Conservation (phyloP, 106 monocot species). For the Dendrobium nobile region DNA sequence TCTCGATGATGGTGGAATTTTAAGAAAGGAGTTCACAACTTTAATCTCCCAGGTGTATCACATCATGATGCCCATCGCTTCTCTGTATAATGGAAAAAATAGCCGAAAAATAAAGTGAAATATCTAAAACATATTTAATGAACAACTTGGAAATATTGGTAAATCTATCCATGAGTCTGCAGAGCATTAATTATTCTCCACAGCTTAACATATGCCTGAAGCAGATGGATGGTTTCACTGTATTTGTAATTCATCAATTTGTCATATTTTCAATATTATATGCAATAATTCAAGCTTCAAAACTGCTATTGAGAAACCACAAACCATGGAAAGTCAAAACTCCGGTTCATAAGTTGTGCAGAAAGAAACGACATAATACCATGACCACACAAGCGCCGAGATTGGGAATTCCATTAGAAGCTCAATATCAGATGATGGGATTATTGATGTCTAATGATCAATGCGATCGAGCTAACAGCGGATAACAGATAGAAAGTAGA, state of each 20-base stretch:
- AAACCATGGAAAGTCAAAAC: too few relatives aligned
- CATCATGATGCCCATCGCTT: too few relatives aligned
- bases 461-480: background rate
- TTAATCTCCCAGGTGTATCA: too few relatives aligned
- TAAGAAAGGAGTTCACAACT: too few relatives aligned
- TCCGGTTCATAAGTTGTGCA: background rate
- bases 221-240: background rate
- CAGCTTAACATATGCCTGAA: background rate
- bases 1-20: too few relatives aligned
- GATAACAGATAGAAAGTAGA: background rate
- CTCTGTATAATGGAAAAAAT: too few relatives aligned
- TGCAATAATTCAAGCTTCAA: background rate
- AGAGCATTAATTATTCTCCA: too few relatives aligned
- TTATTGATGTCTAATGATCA: background rate
- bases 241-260: background rate
- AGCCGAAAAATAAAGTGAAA: too few relatives aligned
- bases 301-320: too few relatives aligned
- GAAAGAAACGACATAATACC: background rate
- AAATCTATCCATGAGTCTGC: too few relatives aligned
- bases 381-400: background rate
- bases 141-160: too few relatives aligned
- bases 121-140: too few relatives aligned
- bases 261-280: background rate
- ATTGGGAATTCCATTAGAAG: background rate
- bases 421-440: background rate